Evolutionary conservation across 257 asterid species (phyloP).

Genomic region (Nemophila menziesii): DNA sequence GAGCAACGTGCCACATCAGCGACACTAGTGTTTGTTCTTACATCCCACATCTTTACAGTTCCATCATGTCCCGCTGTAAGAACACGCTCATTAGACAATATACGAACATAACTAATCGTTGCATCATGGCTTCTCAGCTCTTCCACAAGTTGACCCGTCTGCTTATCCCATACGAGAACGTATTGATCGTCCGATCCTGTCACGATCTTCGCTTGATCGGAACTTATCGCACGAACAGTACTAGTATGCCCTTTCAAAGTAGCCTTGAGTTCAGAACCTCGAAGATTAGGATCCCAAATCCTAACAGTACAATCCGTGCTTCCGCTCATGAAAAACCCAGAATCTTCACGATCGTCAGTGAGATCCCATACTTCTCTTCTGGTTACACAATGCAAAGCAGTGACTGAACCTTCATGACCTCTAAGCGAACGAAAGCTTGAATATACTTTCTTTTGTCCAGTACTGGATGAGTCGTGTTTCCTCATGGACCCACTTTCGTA

Average conservation of each 20-base stretch:
- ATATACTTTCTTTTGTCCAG: conserved; percentile 73
- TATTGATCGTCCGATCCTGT: conserved; percentile 93
- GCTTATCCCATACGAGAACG: conserved; percentile 95
- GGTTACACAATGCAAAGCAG: conserved; percentile 90
- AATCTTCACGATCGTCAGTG: conserved; percentile 90
- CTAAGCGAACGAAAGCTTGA: conserved; percentile 75
- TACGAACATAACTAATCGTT: conserved; percentile 84
- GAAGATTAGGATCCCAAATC: conserved; percentile 93
- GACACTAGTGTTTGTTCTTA: conserved; percentile 91
- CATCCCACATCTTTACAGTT: conserved; percentile 99
- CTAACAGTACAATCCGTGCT: conserved; percentile 91
- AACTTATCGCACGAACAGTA: conserved; percentile 84
- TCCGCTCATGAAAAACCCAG: conserved; percentile 91
- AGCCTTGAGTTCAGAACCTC: conserved; percentile 92
- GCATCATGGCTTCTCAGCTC: conserved; percentile 85
- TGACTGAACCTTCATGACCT: conserved; percentile 86
- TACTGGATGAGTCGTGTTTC: conserved; percentile 50
- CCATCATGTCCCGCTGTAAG: conserved; percentile 97
- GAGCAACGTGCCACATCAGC: conserved; percentile 92
- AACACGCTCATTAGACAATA: conserved; percentile 96
- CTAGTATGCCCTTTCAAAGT: conserved; percentile 87
- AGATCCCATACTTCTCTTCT: conserved; percentile 95
- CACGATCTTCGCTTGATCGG: conserved; percentile 90
- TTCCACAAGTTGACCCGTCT: conserved; percentile 83
- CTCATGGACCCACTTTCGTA: conserved; percentile 53